These are phyloP conservation scores for Lodderomyces theae DNA, from an alignment of 1,139 yeast genomes.

Conservation along the genomic window DNA sequence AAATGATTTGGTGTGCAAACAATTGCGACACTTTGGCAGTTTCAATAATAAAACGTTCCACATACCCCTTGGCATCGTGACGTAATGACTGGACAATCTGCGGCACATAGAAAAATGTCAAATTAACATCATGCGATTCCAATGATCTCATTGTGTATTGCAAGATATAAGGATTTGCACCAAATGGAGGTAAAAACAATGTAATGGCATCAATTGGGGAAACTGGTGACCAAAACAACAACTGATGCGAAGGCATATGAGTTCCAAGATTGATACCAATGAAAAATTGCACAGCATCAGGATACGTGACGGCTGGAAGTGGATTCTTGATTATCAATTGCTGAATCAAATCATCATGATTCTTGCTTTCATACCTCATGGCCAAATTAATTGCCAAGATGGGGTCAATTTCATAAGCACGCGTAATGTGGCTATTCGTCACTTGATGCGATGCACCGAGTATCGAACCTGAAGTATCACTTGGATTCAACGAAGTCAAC, in stretches of 20 bases:
- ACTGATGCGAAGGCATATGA: constrained; percentile 40
- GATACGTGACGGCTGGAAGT: constrained; percentile 54
- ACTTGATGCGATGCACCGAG: constrained; percentile 26
- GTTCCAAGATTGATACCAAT: constrained; percentile 45
- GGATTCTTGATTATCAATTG: constrained; percentile 56
- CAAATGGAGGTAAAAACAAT: constrained; percentile 74
- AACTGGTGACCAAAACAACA: constrained; percentile 73
- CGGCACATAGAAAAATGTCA: constrained; percentile 95
- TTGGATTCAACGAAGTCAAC: constrained; percentile 66
- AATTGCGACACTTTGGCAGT: constrained; percentile 88
- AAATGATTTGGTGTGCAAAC: constrained; percentile 95
- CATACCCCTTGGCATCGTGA: constrained; percentile 79
- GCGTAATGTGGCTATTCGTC: constrained; percentile 34
- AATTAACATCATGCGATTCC: constrained; percentile 81
- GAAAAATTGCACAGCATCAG: constrained; percentile 63
- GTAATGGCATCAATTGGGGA: constrained; percentile 86
- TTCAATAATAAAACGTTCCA: constrained; percentile 83
- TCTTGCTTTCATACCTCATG: constrained; percentile 50
- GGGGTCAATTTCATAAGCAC: constrained; percentile 71
- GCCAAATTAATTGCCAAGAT: constrained; percentile 71
- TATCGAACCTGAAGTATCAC: constrained; percentile 38
- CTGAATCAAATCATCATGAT: constrained; percentile 44
- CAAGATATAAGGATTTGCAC: constrained; percentile 61
- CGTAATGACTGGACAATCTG: constrained; percentile 93
- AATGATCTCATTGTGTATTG: constrained; percentile 91